These are phyloP conservation scores for Rhynchosporium secalis DNA, from an alignment of 2,329 filamentous ascomycete species.

Conservation along the genomic window DNA sequence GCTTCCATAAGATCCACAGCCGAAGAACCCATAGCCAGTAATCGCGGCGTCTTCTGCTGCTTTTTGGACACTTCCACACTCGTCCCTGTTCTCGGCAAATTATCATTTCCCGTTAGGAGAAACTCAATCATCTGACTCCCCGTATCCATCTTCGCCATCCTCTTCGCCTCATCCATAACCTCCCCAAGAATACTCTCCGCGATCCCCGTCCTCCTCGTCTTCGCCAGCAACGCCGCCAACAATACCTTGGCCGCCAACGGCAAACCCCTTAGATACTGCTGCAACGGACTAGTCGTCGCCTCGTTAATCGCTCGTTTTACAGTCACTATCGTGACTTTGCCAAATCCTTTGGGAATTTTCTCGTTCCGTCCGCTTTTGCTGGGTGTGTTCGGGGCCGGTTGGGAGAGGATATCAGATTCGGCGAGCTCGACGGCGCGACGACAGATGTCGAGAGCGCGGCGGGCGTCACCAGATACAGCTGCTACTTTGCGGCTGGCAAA, in stretches of 20 bases:
- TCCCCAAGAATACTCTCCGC: slow-evolving; percentile 87
- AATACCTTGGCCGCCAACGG: slow-evolving; percentile 83
- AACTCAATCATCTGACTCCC: slow-evolving; percentile 60
- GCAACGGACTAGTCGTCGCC: slow-evolving; percentile 87
- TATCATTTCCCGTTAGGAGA: slow-evolving; percentile 42
- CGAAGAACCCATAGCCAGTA: slow-evolving; percentile 66
- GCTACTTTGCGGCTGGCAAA: slow-evolving; percentile 97
- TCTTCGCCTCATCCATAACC: slow-evolving; percentile 80
- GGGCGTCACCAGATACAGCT: slow-evolving; percentile 90
- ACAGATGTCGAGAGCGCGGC: slow-evolving; percentile 92
- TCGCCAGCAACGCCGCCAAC: slow-evolving; percentile 76
- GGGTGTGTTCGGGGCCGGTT: slow-evolving; percentile 54
- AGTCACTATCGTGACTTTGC: slow-evolving; percentile 84
- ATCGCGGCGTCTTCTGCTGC: slow-evolving; percentile 43
- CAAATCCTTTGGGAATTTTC: slow-evolving; percentile 33
- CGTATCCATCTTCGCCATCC: slow-evolving; percentile 62
- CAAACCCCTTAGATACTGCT: slow-evolving; percentile 81
- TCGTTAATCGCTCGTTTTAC: slow-evolving; percentile 95
- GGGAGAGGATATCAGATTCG: slow-evolving; percentile 62
- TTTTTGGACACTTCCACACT: slow-evolving; percentile 13
- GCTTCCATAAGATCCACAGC: slow-evolving; percentile 83
- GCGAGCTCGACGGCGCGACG: slow-evolving; percentile 92
- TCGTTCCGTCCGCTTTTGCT: slow-evolving; percentile 53
- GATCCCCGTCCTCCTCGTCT: slow-evolving; percentile 79
- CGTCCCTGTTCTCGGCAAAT: slow-evolving; percentile 1